Conservation (phyloP, 768 basidiomycete species). For the Hysterangium stoloniferum region DNA sequence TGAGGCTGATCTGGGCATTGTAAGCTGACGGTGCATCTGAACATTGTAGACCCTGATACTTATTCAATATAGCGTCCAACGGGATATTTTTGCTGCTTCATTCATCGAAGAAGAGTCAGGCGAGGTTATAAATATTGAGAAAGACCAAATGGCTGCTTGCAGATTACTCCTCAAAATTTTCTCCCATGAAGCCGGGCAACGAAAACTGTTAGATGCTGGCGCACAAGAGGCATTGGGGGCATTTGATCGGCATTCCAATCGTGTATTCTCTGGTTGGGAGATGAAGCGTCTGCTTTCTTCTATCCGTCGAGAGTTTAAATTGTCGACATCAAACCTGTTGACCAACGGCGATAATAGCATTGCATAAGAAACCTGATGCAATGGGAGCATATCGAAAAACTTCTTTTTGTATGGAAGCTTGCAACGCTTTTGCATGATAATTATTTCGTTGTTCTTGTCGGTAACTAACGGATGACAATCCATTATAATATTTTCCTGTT, state of each 20-base stretch:
- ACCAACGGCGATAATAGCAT: too few species aligned
- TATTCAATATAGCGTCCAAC: neutral
- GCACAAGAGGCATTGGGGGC: neutral
- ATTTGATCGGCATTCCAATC: neutral
- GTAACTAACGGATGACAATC: too few species aligned
- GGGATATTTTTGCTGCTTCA: neutral
- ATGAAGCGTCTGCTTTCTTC: neutral
- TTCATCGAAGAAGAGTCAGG: neutral
- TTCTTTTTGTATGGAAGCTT: too few species aligned
- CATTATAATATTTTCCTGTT: too few species aligned
- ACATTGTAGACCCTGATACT: neutral
- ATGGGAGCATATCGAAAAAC: too few species aligned
- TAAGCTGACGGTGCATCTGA: neutral
- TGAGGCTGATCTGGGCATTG: neutral
- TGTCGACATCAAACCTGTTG: too few species aligned
- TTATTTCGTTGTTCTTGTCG: too few species aligned
- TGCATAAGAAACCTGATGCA: too few species aligned
- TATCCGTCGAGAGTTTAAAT: neutral
- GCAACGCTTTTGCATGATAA: too few species aligned
- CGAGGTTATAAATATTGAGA: constrained; percentile 4
- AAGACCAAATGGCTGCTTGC: constrained; percentile 3
- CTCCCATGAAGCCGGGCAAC: neutral
- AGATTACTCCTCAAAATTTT: neutral
- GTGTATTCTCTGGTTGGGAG: neutral
- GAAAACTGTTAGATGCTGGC: neutral